A percentile compares a stretch with the other conserved stretches of the same genome.
Evolutionary conservation across 495 filamentous ascomycete species (phyloP).

Genomic region (Hyaloscypha bicolor): DNA sequence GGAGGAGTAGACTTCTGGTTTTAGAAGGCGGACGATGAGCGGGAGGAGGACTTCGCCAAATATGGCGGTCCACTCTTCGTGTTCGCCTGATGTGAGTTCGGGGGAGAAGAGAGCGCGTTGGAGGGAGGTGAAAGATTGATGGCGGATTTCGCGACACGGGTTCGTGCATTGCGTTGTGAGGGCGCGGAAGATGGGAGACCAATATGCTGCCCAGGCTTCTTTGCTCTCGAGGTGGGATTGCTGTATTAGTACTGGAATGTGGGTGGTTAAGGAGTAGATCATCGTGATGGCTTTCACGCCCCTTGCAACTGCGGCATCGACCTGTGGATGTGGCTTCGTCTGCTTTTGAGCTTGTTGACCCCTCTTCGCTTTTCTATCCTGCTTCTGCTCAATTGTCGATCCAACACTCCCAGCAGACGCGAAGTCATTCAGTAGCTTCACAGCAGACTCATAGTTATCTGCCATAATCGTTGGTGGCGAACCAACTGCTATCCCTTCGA

Average conservation of each 20-base stretch:
- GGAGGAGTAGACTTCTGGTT: slow-evolving; percentile 92
- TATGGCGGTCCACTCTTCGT: slow-evolving; percentile 91
- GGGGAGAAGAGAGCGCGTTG: slow-evolving; percentile 84
- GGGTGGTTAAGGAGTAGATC: slow-evolving; percentile 75
- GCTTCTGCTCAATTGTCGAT: slow-evolving; percentile 75
- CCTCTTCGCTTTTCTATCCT: slow-evolving; percentile 62
- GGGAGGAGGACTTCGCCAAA: slow-evolving; percentile 96
- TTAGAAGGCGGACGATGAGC: slow-evolving; percentile 84
- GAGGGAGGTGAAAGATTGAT: slow-evolving; percentile 83
- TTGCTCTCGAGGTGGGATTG: slow-evolving; percentile 89
- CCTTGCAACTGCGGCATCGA: slow-evolving; percentile 74
- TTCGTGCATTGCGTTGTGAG: slow-evolving; percentile 91
- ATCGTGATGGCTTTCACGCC: slow-evolving; percentile 79
- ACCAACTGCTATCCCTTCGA: slow-evolving; percentile 69
- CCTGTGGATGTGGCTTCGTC: slow-evolving; percentile 56
- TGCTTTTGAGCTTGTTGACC: slow-evolving; percentile 49
- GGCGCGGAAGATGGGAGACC: slow-evolving; percentile 91
- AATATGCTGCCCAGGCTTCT: slow-evolving; percentile 97
- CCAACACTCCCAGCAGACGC: slow-evolving; percentile 83
- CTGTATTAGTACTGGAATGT: slow-evolving; percentile 83
- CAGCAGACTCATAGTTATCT: slow-evolving; percentile 90
- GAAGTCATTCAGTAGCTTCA: slow-evolving; percentile 86
- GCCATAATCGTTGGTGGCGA: slow-evolving; percentile 78
- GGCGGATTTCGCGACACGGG: slow-evolving; percentile 90
- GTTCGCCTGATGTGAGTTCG: slow-evolving; percentile 73